Evolutionary conservation across 306 rosid species (phyloP), one percentile per base, ranked within the genome.

Genomic region (Biancaea sappan): DNA sequence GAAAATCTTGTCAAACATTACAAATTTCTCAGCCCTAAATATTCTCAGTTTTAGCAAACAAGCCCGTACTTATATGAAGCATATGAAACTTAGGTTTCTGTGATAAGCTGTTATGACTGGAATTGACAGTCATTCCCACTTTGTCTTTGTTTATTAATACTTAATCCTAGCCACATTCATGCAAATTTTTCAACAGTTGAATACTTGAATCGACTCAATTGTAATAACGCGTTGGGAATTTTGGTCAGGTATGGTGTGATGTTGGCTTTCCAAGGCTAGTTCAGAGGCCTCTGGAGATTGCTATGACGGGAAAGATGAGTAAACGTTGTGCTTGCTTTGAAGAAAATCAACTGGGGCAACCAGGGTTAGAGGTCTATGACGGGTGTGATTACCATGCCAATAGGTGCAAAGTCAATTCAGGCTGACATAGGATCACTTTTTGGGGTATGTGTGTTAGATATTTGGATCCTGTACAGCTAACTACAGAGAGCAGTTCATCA

Each of bases 241-340:
- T 32, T 83, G 65, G 35, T 63, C 81, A 94, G 98, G 98, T 94
- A 57, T 91, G 98, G 98, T 94, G 97, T 75, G 96, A 94, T 67
- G 83, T 26, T 32, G 98, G 98, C 22, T 82, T 85, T 82, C 98
- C 98, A 3, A 86, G 98, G 73, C 86, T 91, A 66, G 84, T 94
- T 57, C 92, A 88, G 81, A 85, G 96, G 84, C 98, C 98, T 1
- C 13, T 82, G 35, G 97, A 94, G 79, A 91, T 94, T 73, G 98
- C 97, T 47, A 78, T 94, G 83, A 85, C 97, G 0, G 98, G 98
- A 46, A 94, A 91, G 81, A 88, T 89, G 90, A 89, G 96, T 75
- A 91, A 78, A 83, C 96, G 98, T 2, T 94, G 98, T 43, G 97
- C 96, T 63, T 94, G 96, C 86, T 91, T 89, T 77, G 82, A 83